Percentiles rank a stretch among this genome's conserved stretches.
Conservation (phyloP, 768 basidiomycete species). For the Naganishia vishniacii region DNA sequence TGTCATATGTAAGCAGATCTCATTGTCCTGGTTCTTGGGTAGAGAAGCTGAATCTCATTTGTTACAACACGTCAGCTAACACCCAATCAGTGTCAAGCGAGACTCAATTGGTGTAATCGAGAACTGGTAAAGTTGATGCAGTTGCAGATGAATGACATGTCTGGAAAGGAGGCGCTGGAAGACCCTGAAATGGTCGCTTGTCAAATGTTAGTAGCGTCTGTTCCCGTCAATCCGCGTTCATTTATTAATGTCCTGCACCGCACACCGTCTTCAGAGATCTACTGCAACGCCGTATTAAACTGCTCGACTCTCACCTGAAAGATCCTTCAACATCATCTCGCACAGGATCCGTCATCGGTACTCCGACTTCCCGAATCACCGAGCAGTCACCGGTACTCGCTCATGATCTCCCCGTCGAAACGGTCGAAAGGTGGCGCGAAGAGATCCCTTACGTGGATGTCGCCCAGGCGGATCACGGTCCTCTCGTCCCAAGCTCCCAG, state of each 20-base stretch:
- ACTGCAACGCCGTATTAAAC: slow-evolving; percentile 30
- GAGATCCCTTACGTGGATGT: background rate
- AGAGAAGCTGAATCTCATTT: background rate
- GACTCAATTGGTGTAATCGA: slow-evolving; percentile 36
- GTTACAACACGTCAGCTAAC: slow-evolving; percentile 24
- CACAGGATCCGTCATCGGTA: slow-evolving; percentile 8
- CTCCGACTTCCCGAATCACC: background rate
- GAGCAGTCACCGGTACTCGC: slow-evolving; percentile 6
- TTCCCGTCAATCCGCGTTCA: background rate
- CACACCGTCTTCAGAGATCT: slow-evolving; percentile 20
- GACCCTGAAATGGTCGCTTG: slow-evolving; percentile 38
- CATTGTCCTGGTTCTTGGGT: slow-evolving; percentile 31
- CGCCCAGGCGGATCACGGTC: background rate
- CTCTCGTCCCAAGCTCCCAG: background rate
- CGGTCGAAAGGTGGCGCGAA: slow-evolving; percentile 10
- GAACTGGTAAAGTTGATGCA: slow-evolving; percentile 33
- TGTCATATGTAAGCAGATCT: slow-evolving; percentile 2
- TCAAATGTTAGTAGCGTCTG: slow-evolving; percentile 31
- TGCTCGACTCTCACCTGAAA: slow-evolving; percentile 27
- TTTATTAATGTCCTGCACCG: background rate
- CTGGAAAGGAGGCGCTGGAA: slow-evolving; percentile 28
- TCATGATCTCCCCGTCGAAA: background rate
- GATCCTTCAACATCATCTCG: slow-evolving; percentile 8
- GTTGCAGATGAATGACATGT: slow-evolving; percentile 27
- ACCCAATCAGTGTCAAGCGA: slow-evolving; percentile 30